Evolutionary conservation across 805 yeast species (phyloP), one percentile per base, ranked within the genome.

Genomic region (Teunomyces panamensis): DNA sequence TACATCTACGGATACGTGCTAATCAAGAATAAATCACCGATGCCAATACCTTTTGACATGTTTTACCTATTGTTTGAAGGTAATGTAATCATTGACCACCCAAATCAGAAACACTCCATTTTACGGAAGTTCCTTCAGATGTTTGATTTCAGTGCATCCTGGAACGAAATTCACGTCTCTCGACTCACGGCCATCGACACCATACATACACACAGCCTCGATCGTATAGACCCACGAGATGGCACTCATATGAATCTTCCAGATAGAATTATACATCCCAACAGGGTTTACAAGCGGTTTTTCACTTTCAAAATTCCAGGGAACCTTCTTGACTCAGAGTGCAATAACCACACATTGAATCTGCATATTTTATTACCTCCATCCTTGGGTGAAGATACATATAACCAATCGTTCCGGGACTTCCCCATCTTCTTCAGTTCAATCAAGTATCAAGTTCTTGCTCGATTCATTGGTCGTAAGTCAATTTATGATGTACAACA

Each of bases 31-130:
- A 64, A 55, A 6, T 62, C 78, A 1, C 46, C 59, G 1, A 52
- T 62, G 16, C 66, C 73, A 0, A 68, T 84, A 14, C 77, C 78
- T 1, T 85, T 84, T 57, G 85, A 84, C 54, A 80, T 81, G 82
- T 78, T 84, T 57, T 71, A 79, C 46, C 76, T 81, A 5, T 68
- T 82, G 1, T 66, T 83, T 30, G 87, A 82, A 56, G 87, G 86
- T 1, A 63, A 60, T 17, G 57, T 67, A 17, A 37, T 37, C 10
- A 37, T 37, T 13, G 41, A 37, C 17, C 41, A 37, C 14, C 41
- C 41, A 14, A 37, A 37, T 30, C 67, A 71, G 4, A 58, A 67
- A 28, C 42, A 42, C 11, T 20, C 24, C 4, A 20, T 29, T 10
- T 16, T 42, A 6, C 43, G 63, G 42, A 68, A 67, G 26, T 73